phyloP scores from a whole-genome alignment of 1,284 basidiomycete genomes.

The Heterobasidion parviporum region DNA sequence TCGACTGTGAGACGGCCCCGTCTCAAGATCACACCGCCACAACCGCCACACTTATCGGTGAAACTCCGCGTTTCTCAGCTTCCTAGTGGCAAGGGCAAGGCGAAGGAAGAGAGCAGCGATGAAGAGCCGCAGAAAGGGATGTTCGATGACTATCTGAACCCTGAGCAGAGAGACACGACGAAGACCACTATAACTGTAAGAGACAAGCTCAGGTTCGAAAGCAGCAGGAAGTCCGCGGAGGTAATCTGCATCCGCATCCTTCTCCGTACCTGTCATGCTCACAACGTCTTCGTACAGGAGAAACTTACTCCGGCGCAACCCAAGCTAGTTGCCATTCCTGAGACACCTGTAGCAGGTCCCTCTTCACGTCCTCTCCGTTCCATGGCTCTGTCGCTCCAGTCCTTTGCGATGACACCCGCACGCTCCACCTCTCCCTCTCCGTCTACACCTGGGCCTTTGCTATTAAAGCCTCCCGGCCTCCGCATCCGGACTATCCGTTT shows the following conservation, averaged over 20 bases:
- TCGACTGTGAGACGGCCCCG: constrained; percentile 21
- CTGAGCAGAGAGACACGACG: constrained; percentile 67
- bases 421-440: constrained; percentile 25
- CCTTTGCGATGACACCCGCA: constrained; percentile 12
- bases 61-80: background rate
- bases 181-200: constrained; percentile 58
- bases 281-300: constrained; percentile 28
- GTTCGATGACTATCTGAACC: constrained; percentile 74
- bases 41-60: constrained; percentile 16
- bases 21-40: constrained; percentile 13
- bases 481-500: constrained; percentile 88
- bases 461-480: constrained; percentile 34
- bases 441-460: constrained; percentile 25
- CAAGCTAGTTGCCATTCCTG: constrained; percentile 27
- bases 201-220: constrained; percentile 77
- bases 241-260: constrained; percentile 25
- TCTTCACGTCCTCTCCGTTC: constrained; percentile 63
- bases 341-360: constrained; percentile 44
- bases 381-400: constrained; percentile 22
- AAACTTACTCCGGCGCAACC: constrained; percentile 40
- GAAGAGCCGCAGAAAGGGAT: constrained; percentile 41
- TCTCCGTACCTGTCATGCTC: background rate
- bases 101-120: constrained; percentile 45
- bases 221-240: constrained; percentile 65
- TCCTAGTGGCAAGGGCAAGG: constrained; percentile 42